Evolutionary conservation across 352 stramenopile species (phyloP), one percentile per base, ranked within the genome.

Genomic region (Pythium sp.): DNA sequence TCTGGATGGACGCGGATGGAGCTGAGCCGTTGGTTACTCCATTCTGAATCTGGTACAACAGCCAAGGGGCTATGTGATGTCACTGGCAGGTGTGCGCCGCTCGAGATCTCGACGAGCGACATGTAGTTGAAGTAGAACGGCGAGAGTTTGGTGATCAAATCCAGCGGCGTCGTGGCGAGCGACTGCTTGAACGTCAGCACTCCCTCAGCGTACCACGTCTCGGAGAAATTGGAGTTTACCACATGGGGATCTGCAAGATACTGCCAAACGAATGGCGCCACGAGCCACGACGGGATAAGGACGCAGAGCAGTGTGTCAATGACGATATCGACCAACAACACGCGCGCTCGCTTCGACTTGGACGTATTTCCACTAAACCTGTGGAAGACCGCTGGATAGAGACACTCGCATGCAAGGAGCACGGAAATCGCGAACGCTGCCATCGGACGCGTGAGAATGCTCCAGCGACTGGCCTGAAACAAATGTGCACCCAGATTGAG

Each of bases 81-180:
- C 30, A 14, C 26, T 41, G 58, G 14, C 20, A 57, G 14, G 15
- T 30, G 28, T 28, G 30, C 18, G 1, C 43, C 59, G 43, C 26
- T 65, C 18, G 59, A 57, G 59, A 65, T 65, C 59, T 65, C 46
- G 26, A 58, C 59, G 28, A 65, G 43, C 43, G 59, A 65, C 43
- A 65, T 24, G 43, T 65, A 65, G 59, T 65, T 65, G 43, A 65
- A 54, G 5, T 54, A 65, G 28, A 65, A 65, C 28, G 59, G 59
- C 28, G 46, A 65, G 3, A 65, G 3, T 28, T 65, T 65, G 8
- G 59, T 65, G 18, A 41, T 28, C 18, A 65, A 11, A 18, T 49
- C 59, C 15, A 32, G 9, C 11, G 53, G 59, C 7, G 59, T 65
- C 30, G 59, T 65, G 7, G 59, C 46, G 26, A 65, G 46, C 28